These are phyloP conservation scores for Gossypium gossypioides DNA, from an alignment of 441 rosid species.

Conservation along the genomic window DNA sequence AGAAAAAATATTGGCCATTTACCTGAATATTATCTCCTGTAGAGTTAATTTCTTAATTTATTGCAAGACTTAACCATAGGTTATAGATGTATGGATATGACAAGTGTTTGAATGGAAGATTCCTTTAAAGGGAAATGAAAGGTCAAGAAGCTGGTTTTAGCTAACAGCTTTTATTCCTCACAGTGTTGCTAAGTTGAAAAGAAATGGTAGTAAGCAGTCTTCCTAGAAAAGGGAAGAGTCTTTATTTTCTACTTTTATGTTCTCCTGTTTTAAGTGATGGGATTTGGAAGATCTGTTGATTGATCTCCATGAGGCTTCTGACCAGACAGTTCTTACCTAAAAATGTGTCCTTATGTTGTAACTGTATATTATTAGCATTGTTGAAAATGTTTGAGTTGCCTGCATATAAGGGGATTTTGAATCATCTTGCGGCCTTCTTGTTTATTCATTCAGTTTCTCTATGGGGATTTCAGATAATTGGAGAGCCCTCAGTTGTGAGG, in stretches of 20 bases:
- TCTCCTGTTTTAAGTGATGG: background rate
- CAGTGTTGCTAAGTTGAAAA: background rate
- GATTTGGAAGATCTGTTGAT: background rate
- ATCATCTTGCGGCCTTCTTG: background rate
- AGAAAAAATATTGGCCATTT: background rate
- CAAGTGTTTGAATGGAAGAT: background rate
- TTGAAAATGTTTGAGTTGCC: background rate
- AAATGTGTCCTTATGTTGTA: background rate
- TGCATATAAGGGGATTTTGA: background rate
- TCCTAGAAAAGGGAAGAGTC: background rate
- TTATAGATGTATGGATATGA: background rate
- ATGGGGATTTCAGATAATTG: conserved; percentile 35
- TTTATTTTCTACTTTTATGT: background rate
- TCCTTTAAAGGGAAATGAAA: background rate
- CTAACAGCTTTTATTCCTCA: background rate
- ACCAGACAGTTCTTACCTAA: background rate
- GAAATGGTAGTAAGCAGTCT: background rate
- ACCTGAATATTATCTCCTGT: background rate
- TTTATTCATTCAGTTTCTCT: background rate
- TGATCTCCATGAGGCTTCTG: background rate
- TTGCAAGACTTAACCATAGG: background rate
- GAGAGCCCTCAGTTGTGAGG: conserved; percentile 41
- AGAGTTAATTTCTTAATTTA: background rate
- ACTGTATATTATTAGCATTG: background rate
- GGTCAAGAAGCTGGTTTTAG: background rate